phyloP scores from a whole-genome alignment of 306 rosid genomes.

The barrel medic (Medicago truncatula) region DNA sequence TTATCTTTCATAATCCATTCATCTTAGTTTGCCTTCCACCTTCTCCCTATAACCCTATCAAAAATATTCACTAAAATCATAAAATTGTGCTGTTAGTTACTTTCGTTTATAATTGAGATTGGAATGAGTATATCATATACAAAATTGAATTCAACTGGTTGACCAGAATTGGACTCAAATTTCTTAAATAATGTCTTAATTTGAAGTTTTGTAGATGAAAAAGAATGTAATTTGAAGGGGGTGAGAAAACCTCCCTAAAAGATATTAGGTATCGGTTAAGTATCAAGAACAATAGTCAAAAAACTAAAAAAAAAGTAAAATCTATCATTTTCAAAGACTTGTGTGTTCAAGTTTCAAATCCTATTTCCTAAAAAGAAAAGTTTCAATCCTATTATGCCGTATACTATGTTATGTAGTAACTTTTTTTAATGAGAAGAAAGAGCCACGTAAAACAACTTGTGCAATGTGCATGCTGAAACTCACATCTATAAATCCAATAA shows the following conservation, averaged over 20 bases:
- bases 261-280: neutral
- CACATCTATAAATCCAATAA: neutral
- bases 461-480: neutral
- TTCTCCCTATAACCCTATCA: too few relatives aligned
- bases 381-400: neutral
- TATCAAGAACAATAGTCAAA: too few relatives aligned
- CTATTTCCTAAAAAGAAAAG: too few relatives aligned
- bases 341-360: neutral
- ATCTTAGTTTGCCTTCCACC: too few relatives aligned
- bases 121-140: neutral
- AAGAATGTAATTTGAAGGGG: neutral
- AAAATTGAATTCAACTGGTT: neutral
- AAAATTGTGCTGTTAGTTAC: too few relatives aligned
- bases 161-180: too few relatives aligned
- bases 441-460: constrained; percentile 5
- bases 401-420: too few relatives aligned
- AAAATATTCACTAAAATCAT: too few relatives aligned
- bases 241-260: neutral
- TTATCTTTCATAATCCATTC: too few relatives aligned
- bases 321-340: neutral
- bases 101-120: too few relatives aligned
- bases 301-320: too few relatives aligned
- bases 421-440: neutral
- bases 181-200: too few relatives aligned
- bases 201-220: neutral